These are phyloP conservation scores for Neopestalotiopsis sp. DNA, from an alignment of 2,329 filamentous ascomycete genomes.

Conservation along the genomic window DNA sequence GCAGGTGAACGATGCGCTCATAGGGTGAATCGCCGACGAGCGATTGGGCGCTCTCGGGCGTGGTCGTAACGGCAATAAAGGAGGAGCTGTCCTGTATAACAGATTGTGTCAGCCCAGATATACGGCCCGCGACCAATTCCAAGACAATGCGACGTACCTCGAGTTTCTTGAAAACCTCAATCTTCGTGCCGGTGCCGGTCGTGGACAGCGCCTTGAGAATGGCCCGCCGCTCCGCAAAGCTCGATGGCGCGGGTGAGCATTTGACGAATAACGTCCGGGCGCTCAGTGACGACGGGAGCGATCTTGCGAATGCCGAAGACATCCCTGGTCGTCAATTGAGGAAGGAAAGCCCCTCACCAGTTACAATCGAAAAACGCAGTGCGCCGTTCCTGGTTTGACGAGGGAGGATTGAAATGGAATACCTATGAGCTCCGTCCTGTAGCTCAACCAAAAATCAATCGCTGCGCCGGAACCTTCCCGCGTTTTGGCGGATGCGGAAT, in stretches of 20 bases:
- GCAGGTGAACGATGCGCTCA: conserved; percentile 45
- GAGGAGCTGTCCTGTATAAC: conserved; percentile 48
- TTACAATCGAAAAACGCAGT: background rate
- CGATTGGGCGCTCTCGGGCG: conserved; percentile 40
- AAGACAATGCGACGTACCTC: conserved; percentile 34
- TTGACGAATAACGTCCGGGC: conserved; percentile 50
- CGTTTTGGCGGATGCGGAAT: background rate
- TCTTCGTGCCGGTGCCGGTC: conserved; percentile 42
- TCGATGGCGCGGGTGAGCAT: conserved; percentile 56
- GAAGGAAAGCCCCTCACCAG: background rate
- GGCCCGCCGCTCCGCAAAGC: conserved; percentile 59
- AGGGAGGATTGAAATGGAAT: background rate
- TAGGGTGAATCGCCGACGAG: conserved; percentile 54
- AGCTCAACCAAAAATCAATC: conserved; percentile 1
- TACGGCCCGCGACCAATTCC: too few relatives aligned
- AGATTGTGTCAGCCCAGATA: background rate
- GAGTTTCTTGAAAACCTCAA: conserved; percentile 59
- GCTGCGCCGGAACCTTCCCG: conserved; percentile 8
- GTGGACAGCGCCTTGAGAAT: conserved; percentile 57
- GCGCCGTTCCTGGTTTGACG: background rate
- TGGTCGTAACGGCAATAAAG: conserved; percentile 55
- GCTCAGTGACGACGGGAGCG: conserved; percentile 32
- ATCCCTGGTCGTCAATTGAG: background rate
- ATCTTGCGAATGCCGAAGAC: conserved; percentile 29
- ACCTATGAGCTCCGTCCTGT: background rate